Base-by-base conservation (phyloP, 225 moss, liverwort and hornwort species). In the Bryoerythrophyllum caledonicum region DNA sequence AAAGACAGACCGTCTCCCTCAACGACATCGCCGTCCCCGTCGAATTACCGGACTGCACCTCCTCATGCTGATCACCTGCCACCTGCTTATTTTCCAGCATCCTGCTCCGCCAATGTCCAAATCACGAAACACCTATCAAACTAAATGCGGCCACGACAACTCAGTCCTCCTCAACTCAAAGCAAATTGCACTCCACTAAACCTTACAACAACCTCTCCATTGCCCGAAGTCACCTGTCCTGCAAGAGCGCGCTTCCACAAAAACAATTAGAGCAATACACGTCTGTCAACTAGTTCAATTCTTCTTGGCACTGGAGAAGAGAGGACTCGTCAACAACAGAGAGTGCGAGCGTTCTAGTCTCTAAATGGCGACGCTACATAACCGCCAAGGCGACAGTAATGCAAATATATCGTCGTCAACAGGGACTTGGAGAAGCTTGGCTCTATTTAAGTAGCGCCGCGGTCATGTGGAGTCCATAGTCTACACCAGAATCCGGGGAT, bases 401-500 rank as follows among this genome's bases (percentile, higher is more conserved):
- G 49, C 60, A 61, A 28, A 41, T 8, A 19, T 40, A 40, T 21
- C 44, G 56, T 64, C 13, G 61, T 41, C 16, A 71, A 6, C 38
- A 77, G 40, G 15, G 34, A 26, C 57, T 40, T n/a, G n/a, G 21
- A 13, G 44, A 71, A 71, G 76, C 69, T 68, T 68, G 82, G 68
- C 59, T 80, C 60, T 65, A 52, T 58, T 15, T 49, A 49, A 49
- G 17, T 3, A 41, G 69, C 72, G 52, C 63, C 76, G 35, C 62
- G 4, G 20, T n/a, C n/a, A n/a, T 5, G 20, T 17, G 11, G 4
- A 54, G 64, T 54, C 72, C 63, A n/a, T n/a, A n/a, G n/a, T n/a
- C n/a, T n/a, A n/a, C 49, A 77, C 77, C 62, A 23, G 60, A 78
- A 82, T 74, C 74, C 70, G 53, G 74, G 82, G 70, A 60, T 56